phyloP scores from a whole-genome alignment of 2,329 filamentous ascomycete genomes.

The Botrytis fragariae region DNA sequence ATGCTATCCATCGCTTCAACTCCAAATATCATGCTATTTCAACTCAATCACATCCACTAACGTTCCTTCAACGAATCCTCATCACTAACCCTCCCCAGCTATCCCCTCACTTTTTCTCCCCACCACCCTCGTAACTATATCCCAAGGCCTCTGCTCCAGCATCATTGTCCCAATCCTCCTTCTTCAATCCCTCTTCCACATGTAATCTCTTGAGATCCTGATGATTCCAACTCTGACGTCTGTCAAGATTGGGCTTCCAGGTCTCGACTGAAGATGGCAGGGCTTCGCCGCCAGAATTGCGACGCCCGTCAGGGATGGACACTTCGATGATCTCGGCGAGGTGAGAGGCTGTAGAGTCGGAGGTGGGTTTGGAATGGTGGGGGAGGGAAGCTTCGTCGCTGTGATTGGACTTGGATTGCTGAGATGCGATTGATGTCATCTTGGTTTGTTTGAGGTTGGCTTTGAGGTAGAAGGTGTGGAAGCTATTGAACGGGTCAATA shows the following conservation, averaged over 20 bases:
- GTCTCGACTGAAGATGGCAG: constrained; percentile 27
- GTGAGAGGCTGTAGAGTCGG: not conserved
- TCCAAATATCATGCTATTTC: not conserved
- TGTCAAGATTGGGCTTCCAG: constrained; percentile 32
- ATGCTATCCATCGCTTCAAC: not conserved
- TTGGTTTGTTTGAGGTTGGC: not conserved
- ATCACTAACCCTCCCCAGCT: too few relatives aligned
- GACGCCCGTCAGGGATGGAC: constrained; percentile 29
- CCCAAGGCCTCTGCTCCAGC: not conserved
- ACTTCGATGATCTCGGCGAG: not conserved
- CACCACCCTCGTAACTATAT: not conserved
- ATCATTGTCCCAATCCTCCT: constrained; percentile 8
- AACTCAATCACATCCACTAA: too few relatives aligned
- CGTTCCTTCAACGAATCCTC: too few relatives aligned
- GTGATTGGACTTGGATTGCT: not conserved
- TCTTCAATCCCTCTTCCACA: not conserved
- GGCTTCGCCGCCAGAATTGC: constrained; percentile 31
- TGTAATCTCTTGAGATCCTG: constrained; percentile 34
- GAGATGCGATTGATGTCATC: not conserved
- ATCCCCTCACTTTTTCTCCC: too few relatives aligned
- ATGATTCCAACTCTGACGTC: constrained; percentile 32
- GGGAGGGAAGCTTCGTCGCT: not conserved
- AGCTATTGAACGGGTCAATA: not conserved
- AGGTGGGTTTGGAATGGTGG: not conserved
- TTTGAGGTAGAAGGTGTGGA: not conserved